A percentile compares a stretch with the other conserved stretches of the same genome.
phyloP scores from a whole-genome alignment of 305 asterid genomes.

The Caryopteris hybrid region DNA sequence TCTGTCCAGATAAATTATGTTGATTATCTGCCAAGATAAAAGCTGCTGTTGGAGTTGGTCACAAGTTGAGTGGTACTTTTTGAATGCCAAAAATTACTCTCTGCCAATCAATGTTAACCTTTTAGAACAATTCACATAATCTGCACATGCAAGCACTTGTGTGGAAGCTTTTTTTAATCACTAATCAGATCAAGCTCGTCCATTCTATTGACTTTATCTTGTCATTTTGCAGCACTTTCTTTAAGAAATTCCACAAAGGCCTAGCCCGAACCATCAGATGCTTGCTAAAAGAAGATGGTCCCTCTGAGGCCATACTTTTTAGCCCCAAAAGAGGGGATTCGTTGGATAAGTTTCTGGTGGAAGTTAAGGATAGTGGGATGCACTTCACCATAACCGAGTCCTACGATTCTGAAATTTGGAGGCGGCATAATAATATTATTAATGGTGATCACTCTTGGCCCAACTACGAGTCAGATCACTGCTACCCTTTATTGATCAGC shows the following conservation, averaged over 20 bases:
- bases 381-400: conserved; percentile 50
- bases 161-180: conserved; percentile 1
- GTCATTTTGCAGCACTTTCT: conserved; percentile 73
- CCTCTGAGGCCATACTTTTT: conserved; percentile 71
- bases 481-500: conserved; percentile 75
- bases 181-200: background rate
- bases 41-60: background rate
- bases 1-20: background rate
- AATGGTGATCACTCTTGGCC: conserved; percentile 74
- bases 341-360: conserved; percentile 65
- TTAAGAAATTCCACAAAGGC: conserved; percentile 71
- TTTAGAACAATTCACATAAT: background rate
- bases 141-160: conserved; percentile 17
- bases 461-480: conserved; percentile 79
- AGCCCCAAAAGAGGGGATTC: conserved; percentile 92
- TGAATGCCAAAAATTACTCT: conserved; percentile 10
- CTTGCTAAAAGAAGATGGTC: conserved; percentile 58
- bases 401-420: conserved; percentile 66
- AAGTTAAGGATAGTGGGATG: conserved; percentile 51
- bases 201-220: conserved; percentile 23
- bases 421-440: conserved; percentile 42
- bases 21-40: background rate
- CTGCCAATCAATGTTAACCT: conserved; percentile 12
- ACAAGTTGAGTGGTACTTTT: background rate
- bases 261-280: conserved; percentile 70